Evolutionary conservation across 1,284 basidiomycete genomes (phyloP), one percentile per base, ranked within the genome.

Genomic region (Ceratobasidium sp.): DNA sequence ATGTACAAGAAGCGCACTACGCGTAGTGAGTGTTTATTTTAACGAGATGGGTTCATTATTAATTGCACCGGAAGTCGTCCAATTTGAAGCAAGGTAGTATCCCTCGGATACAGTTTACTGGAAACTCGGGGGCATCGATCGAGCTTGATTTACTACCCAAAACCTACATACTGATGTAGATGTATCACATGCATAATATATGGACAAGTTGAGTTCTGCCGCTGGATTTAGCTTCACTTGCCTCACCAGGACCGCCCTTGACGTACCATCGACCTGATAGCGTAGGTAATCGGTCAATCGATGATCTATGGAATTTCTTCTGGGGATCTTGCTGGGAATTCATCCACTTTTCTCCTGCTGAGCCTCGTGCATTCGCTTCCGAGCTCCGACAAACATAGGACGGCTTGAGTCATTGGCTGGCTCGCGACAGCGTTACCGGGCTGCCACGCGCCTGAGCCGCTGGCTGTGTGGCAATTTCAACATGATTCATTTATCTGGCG

Each of bases 1-100:
- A 97, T 99, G 94, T 98, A 98, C 83, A 99, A 99, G 83, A 97
- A 97, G 80, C 83, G 96, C 75, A 98, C 96, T 22, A 93, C 89
- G 78, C 85, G 94, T 83, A 97, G 96, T 98, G 77, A 78, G 93
- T 88, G 1, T n/a, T 57, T 38, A 55, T 68, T 42, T 72, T 32
- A 2, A 47, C 38, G 55, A 47, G 13, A 53, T 43, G 60, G 13
- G 68, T 72, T 72, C 27, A n/a, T 43, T 64, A 49, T 69, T 62
- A 72, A 71, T 32, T 55, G 40, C 42, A 15, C 29, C 32, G 71
- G 73, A 70, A 73, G 91, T 93, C 90, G 91, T 93, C 4, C 92
- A 94, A 81, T 93, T 94, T 75, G 92, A 94, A 78, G 92, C 92
- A 43, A 89, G 92, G 74, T 94, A 68, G 42, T 45, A 22, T 32